Base-by-base conservation (phyloP, 176 grass and related monocot genomes). In the Panicum miliaceum region DNA sequence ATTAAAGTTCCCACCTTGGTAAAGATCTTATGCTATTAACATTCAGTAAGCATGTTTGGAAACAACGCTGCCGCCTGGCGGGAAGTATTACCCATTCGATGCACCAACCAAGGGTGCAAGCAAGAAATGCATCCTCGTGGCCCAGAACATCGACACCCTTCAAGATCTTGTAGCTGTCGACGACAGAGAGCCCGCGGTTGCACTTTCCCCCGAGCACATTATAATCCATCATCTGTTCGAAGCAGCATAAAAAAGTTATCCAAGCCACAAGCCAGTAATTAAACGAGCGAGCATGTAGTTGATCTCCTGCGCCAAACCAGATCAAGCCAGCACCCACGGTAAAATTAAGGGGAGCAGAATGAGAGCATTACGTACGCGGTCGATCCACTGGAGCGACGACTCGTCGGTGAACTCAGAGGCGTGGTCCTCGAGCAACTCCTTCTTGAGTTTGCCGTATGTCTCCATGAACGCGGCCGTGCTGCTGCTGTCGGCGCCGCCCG, bases 401-500 rank as follows among this genome's bases (percentile, higher is more conserved):
- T 99, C 96, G 64, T 93, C 73, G 74, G 96, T 99, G 91, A 96
- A 99, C 82, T 99, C 90, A 72, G 96, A 99, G 64, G 93, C 93
- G 53, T 93, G 86, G 78, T 99, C 96, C 29, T 92, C 68, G 71
- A 99, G 93, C 80, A 99, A 85, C 77, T 99, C 91, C 84, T 81
- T 37, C 88, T 99, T 96, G 64, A 99, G 96, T 20, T 43, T 84
- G 58, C 1, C 8, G 75, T 99, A 99, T 87, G 86, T 79, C 90
- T 93, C 89, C 42, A 29, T 64, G 58, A 96, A 99, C n/a, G 78
- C 77, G 9, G 62, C 75, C 87, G 79, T 2, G 29, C 29, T 32
- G 29, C 29, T 99, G 52, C 79, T 69, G 56, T 92, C 90, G 47
- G 71, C 52, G 64, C 22, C 67, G n/a, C 78, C 32, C 3, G 57